Conservation (phyloP, 164 flowering plant species). For the Chimonanthus salicifolius region DNA sequence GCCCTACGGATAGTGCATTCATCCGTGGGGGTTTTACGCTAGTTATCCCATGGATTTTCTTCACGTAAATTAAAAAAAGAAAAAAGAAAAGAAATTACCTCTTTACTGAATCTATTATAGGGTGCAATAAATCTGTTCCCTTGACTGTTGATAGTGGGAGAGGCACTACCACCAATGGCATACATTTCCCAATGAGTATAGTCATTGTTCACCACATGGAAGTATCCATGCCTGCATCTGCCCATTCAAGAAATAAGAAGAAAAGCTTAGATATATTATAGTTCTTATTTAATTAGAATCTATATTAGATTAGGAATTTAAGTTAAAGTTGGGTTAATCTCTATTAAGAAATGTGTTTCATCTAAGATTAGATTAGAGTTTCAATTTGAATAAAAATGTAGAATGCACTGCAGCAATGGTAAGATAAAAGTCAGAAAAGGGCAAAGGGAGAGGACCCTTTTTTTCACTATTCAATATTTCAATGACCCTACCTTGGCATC, state of each 20-base stretch:
- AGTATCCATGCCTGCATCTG: slow-evolving; percentile 75
- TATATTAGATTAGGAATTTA: no score
- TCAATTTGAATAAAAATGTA: neutral
- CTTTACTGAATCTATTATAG: slow-evolving; percentile 34
- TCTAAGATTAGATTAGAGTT: no score
- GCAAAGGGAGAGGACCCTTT: neutral
- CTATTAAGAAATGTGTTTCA: no score
- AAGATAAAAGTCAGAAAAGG: neutral
- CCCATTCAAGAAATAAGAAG: neutral
- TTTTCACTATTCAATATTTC: neutral
- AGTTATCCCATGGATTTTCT: no score
- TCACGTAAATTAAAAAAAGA: no score
- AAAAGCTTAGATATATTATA: neutral
- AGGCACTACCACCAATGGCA: slow-evolving; percentile 83
- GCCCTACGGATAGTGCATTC: no score
- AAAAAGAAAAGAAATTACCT: slow-evolving; percentile 29
- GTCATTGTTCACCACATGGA: no score
- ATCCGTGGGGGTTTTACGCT: no score
- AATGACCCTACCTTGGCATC: slow-evolving; percentile 35
- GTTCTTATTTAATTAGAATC: neutral
- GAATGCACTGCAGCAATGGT: neutral
- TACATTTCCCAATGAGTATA: slow-evolving; percentile 35
- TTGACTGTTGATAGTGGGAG: slow-evolving; percentile 74
- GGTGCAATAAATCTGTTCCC: slow-evolving; percentile 83
- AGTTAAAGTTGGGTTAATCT: no score